Evolutionary conservation across 352 stramenopile genomes (phyloP), one percentile per base, ranked within the genome.

Genomic region (Globisporangium uncinulatum): DNA sequence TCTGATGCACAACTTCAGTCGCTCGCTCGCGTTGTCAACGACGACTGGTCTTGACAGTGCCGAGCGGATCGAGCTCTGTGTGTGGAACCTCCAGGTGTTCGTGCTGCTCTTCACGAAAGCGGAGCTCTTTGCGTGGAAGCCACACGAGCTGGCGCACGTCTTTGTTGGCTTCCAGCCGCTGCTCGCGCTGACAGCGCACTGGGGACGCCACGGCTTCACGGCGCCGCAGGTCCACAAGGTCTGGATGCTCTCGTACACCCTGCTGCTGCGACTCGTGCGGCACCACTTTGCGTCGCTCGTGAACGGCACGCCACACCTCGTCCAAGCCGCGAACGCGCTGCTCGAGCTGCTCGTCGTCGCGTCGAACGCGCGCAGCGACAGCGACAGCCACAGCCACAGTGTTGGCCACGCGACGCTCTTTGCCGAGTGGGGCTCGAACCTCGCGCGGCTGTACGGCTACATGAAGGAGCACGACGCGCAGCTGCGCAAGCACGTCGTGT

Each of bases 401-500:
- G 43, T 11, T 3, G 19, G 52, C 11, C 47, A 36, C 29, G 56
- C 60, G 41, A 50, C 60, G 0, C 47, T 63, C 21, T 64, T 68
- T 48, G 61, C 65, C 1, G 76, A 91, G 52, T 95, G 85, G 85
- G 79, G 72, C 47, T 87, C 79, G n/a, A 95, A 95, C 61, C 67
- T 95, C 19, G 82, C 83, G 24, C 85, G 85, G 51, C 67, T 95
- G 21, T 93, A 91, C 55, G 85, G 85, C 6, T 95, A 95, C 68
- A 84, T 95, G 70, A 91, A 92, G 61, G 75, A 83, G 42, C 85
- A 93, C 57, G 76, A 88, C 48, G 63, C 75, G 6, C 73, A 84
- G 39, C 66, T 95, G 14, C 83, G 85, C 57, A 95, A 95, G 54
- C 79, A 95, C 61, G 83, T 95, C 8, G 79, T 93, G 46, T 95